Evolutionary conservation across 371 early-diverging fungal genomes (phyloP), one percentile per base, ranked within the genome.

Genomic region (Apophysomyces elegans): DNA sequence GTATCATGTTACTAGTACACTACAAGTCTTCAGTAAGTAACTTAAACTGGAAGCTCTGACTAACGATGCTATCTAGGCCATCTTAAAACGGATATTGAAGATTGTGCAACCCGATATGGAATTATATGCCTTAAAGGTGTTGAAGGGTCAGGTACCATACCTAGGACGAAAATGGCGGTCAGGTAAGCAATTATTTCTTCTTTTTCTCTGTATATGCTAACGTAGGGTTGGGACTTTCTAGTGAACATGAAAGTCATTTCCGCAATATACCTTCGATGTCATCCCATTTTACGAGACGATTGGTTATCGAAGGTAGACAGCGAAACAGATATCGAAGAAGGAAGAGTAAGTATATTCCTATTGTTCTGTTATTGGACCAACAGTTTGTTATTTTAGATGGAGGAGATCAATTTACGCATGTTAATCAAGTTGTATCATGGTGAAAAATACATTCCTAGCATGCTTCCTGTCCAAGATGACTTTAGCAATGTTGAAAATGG

Each of bases 81-180:
- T 95, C 18, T 71, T 95, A 37, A 95, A 93, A 69, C 78, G 91
- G 35, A 75, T 92, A 5, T 65, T 94, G 4, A 91, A 90, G 68
- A 85, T 93, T 13, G 79, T 88, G 9, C 88, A 91, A 74, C 84
- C 86, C 0, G 78, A 80, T 14, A 68, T 92, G 39, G 89, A 90
- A 57, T 66, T 89, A 0, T 93, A 92, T 62, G 89, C 91, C 5
- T 82, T 93, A 58, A 94, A 95, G 66, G 81, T 93, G 7, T 74
- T 94, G 45, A 93, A 93, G 69, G 87, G 85, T 39, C 94, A 94
- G 68, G 83, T 92, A 0, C 91, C 93, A 1, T 92, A 84, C 70
- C 70, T 93, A 14, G 94, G 95, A 14, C 78, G 88, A 26, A 93
- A 92, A 68, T 95, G 95, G 95, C 81, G 93, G 46, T 83, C 89